A percentile compares a stretch with the other conserved stretches of the same genome.
Conservation (phyloP, 345 rosid species). For the Aquilaria yunnanensis region DNA sequence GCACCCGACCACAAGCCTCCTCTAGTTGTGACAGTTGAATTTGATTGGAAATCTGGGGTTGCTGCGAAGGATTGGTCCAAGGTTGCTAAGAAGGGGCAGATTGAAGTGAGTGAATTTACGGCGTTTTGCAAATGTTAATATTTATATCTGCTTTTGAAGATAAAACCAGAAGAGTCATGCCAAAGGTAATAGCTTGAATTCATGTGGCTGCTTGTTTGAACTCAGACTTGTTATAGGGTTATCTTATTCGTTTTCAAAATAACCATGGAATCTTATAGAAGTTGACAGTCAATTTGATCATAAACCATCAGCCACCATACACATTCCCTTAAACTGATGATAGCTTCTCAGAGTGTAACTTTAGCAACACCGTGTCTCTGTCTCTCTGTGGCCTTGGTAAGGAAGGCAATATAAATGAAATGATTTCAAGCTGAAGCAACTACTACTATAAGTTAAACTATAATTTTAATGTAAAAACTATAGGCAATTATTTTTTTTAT, state of each 20-base stretch:
- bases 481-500: too few relatives aligned
- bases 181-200: background rate
- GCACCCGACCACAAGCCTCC: conserved; percentile 31
- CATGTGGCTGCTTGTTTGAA: background rate
- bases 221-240: background rate
- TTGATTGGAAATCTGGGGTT: conserved; percentile 78
- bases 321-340: too few relatives aligned
- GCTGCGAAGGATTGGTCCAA: conserved; percentile 73
- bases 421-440: too few relatives aligned
- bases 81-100: conserved; percentile 65
- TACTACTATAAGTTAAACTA: too few relatives aligned
- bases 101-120: conserved; percentile 38
- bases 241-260: background rate
- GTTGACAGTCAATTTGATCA: too few relatives aligned
- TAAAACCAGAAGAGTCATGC: background rate
- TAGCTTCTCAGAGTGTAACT: too few relatives aligned
- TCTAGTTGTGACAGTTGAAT: conserved; percentile 37
- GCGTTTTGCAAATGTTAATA: background rate
- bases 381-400: too few relatives aligned
- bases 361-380: too few relatives aligned
- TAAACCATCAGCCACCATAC: too few relatives aligned
- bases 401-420: too few relatives aligned
- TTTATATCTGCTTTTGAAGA: background rate
- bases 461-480: too few relatives aligned
- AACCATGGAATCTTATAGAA: too few relatives aligned